Conservation (phyloP, 257 asterid species). For the Nicotiana noctiflora region DNA sequence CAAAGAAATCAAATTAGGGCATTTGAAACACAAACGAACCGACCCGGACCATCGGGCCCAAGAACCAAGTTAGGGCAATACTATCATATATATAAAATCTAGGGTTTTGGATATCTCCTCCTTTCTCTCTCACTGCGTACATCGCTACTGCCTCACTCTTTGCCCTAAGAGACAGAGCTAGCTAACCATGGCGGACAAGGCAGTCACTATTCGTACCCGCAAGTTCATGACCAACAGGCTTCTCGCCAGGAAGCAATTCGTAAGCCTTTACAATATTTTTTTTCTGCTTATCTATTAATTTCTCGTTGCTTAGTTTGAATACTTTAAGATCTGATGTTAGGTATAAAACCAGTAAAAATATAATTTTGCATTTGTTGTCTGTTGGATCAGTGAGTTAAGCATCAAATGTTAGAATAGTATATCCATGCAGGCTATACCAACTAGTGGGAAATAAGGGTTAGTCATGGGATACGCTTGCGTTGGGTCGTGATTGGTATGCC, state of each 20-base stretch:
- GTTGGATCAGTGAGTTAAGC: background rate
- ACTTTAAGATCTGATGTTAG: background rate
- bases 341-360: background rate
- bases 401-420: background rate
- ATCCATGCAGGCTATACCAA: too few relatives aligned
- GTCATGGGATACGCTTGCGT: background rate
- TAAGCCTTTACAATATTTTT: background rate
- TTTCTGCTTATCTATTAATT: background rate
- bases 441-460: background rate
- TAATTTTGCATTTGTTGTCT: background rate
- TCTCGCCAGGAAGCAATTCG: slow-evolving; percentile 19
- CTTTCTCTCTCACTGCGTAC: background rate
- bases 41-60: background rate
- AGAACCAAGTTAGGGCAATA: background rate
- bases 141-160: background rate
- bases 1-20: too few relatives aligned
- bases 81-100: background rate
- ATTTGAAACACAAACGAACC: background rate
- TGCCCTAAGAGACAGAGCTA: background rate
- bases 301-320: background rate
- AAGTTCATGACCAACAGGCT: slow-evolving; percentile 23
- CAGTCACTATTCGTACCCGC: slow-evolving; percentile 18
- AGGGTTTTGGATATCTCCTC: background rate
- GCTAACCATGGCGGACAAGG: slow-evolving; percentile 16
- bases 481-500: background rate